Evolutionary conservation across 140 eudicot species (phyloP), one percentile per base, ranked within the genome.

Genomic region (Flaveria floridana): DNA sequence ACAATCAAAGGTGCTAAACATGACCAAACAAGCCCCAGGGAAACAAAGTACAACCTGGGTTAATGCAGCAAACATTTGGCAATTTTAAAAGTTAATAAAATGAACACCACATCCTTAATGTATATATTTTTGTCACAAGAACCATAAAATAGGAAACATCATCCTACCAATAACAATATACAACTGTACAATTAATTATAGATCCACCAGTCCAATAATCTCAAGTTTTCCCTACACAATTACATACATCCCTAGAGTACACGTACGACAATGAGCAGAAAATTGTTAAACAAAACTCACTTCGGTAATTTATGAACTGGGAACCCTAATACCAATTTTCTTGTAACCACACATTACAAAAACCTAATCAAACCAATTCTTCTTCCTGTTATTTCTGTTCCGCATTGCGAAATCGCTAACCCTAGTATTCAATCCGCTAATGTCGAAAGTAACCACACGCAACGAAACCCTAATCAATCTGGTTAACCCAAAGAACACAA

Each of bases 381-480:
- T 34, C 7, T 34, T 34, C 8, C 6, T 13, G 26, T 16, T 2
- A 20, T 66, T 8, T 16, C 51, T 6, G 2, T 25, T 57, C 44
- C 11, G 69, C 70, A 25, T 53, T 72, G 30, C 52, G 8, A 19
- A 51, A 62, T 65, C 52, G 1, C 23, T 47, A 79, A 21, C 79
- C 83, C 83, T 79, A 52, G 68, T 0, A 52, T 16, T 53, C 74
- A 72, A 69, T 52, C 64, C 11, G 62, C n/a, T 18, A 44, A 70
- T 34, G 58, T 23, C 37, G 47, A 70, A 46, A 61, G 47, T 34
- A 78, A 61, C 8, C 12, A 39, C 70, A 61, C 73, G 7, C 20
- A 71, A 62, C 18, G 23, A 61, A 72, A 73, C 4, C 72, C 65
- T 75, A 30, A 28, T 11, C 18, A 72, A 37, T 12, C 51, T 12